Evolutionary conservation across 495 filamentous ascomycete species (phyloP).

Genomic region (Aspergillus taichungensis): DNA sequence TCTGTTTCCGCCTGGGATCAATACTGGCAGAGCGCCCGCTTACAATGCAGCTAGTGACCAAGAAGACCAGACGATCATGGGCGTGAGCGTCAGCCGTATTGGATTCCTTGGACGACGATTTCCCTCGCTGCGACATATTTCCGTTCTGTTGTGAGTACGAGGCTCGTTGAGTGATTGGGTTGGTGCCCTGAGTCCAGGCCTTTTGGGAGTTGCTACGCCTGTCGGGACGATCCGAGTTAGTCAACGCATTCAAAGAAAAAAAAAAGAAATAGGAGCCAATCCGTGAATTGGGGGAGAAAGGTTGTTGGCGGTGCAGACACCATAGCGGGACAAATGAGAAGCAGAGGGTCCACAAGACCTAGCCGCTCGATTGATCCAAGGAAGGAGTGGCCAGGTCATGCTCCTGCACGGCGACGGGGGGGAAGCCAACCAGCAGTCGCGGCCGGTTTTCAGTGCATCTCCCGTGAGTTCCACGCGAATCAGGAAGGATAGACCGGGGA

Average conservation of each 20-base stretch:
- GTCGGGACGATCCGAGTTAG: conserved; percentile 4
- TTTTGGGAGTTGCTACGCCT: conserved; percentile 48
- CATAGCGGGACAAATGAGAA: too few species aligned
- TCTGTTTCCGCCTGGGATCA: conserved; percentile 1
- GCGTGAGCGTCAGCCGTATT: conserved; percentile 54
- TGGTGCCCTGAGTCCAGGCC: conserved; percentile 55
- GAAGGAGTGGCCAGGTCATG: too few species aligned
- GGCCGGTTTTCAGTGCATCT: too few species aligned
- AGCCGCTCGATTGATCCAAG: not conserved
- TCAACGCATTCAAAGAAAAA: conserved; percentile 3
- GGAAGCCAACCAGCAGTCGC: not conserved
- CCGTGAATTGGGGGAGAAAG: conserved; percentile 1
- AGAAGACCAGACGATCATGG: conserved; percentile 55
- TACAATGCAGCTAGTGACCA: conserved; percentile 57
- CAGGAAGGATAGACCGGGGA: too few species aligned
- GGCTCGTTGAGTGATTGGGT: conserved; percentile 55
- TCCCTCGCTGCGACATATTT: conserved; percentile 37
- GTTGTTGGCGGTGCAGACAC: not conserved
- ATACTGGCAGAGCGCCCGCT: conserved; percentile 15
- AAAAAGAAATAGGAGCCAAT: conserved; percentile 7
- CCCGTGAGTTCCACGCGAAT: too few species aligned
- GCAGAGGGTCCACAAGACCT: too few species aligned
- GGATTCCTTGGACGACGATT: conserved; percentile 38
- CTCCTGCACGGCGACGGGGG: conserved; percentile 4
- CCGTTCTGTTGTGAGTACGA: conserved; percentile 46